Evolutionary conservation across 441 rosid species (phyloP), one percentile per base, ranked within the genome.

Genomic region (Brassica balearica): DNA sequence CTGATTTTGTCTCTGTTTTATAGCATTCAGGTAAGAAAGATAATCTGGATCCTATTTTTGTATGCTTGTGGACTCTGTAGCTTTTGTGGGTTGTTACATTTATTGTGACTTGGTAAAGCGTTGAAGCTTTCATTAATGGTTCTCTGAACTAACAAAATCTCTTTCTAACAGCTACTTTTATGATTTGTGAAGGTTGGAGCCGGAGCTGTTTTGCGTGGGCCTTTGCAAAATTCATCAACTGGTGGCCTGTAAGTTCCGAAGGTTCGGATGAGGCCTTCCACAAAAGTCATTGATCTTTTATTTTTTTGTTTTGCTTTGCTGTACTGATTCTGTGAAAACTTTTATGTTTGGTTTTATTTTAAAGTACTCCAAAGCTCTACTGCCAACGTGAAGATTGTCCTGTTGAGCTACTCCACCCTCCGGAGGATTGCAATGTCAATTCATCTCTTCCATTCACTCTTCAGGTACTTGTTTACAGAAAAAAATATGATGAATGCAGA

Each of bases 351-450:
- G 34, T 29, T 29, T 29, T 29, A 29, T 29, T 29, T 29, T 29
- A 1, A 29, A 29, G 34, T 29, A 29, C 34, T 29, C 34, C 34
- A 29, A 29, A 29, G 34, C 34, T 29, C 5, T 29, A 29, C 34
- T 29, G 34, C 5, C 34, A 29, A 29, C 34, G 34, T 4, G 34
- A 29, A 29, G 34, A 29, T 79, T 94, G 98, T 77, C 98, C 98
- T 15, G 82, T 85, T 77, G 98, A 94, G 70, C 82, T 94, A 69
- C 80, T 90, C 79, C 97, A 92, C 83, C 98, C 97, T 3, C 98
- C 93, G 11, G 97, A 95, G 77, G 97, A 95, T 81, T 95, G 97
- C 82, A 92, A 90, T 67, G 91, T 90, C 82, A 92, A 95, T 83
- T 86, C 97, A 55, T 91, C 97, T 7, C 82, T 95, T 80, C 65